Evolutionary conservation across 2,329 filamentous ascomycete species (phyloP), one percentile per base, ranked within the genome.

Genomic region (Pyrenochaeta sp.): DNA sequence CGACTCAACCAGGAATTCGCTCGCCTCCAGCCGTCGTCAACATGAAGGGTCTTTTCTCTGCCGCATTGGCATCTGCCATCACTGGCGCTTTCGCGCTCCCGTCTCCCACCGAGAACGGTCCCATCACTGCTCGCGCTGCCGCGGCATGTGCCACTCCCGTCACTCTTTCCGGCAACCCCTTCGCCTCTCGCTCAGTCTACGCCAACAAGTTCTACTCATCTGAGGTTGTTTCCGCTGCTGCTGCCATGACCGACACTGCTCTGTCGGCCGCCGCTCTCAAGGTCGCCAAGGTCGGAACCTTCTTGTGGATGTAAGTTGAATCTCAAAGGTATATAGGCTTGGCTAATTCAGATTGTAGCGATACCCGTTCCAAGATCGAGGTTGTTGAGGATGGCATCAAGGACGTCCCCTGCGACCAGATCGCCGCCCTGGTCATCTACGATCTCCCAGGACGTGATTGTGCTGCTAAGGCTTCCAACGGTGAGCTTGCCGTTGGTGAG

Each of bases 401-500:
- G 53, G 69, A 69, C 29, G 75, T 75, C 30, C 74, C 76, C 19
- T 78, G 78, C 28, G 72, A 61, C 47, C 74, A 77, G 53, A 75
- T 79, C 15, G 78, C 76, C 22, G 75, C 73, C 14, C 77, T 85
- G 41, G 83, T 86, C 54, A 81, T 86, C 61, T 86, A 86, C 67
- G 81, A 86, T 63, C 73, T 86, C 11, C 83, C 83, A 35, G 82
- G 84, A 53, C 81, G 83, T 71, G 83, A 86, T 63, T 86, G 83
- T 58, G 80, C 83, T 22, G 83, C 83, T 37, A 77, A 82, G 63
- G 82, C 83, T 21, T 86, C 82, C 58, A 86, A 86, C 64, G 83
- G 83, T 58, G 83, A 86, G 69, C 80, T 83, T 52, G 81, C 80
- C 47, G 72, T 83, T 54, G 70, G 79, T 35, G 72, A 79, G 32